A percentile compares a stretch with the other conserved stretches of the same genome.
Conservation (phyloP, 2,329 filamentous ascomycete species). For the Ophiostoma novo-ulmi region DNA sequence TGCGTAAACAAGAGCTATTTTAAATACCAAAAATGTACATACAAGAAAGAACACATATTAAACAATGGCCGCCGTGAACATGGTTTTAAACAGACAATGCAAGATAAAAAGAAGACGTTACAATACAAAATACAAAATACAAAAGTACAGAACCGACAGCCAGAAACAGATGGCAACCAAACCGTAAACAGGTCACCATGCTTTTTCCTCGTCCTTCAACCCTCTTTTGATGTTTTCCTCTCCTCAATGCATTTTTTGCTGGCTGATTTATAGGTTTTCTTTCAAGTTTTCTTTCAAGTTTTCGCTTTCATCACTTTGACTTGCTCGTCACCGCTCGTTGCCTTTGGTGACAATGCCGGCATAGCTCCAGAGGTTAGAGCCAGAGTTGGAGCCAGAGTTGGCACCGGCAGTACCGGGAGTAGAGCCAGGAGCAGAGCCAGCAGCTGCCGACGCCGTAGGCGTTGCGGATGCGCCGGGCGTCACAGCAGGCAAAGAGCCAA, state of each 20-base stretch:
- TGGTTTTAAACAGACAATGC: background rate
- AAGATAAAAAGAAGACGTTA: background rate
- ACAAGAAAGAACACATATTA: background rate
- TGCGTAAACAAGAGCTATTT: background rate
- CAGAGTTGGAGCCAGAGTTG: constrained; percentile 26
- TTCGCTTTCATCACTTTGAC: background rate
- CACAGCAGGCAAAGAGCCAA: constrained; percentile 18
- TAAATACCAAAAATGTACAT: background rate
- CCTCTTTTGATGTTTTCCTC: constrained; percentile 4
- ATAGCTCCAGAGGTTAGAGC: constrained; percentile 34
- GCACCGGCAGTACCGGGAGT: background rate
- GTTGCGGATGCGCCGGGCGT: constrained; percentile 27
- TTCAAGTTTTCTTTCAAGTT: background rate
- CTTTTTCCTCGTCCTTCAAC: background rate
- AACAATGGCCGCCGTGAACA: background rate
- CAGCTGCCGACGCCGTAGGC: constrained; percentile 26
- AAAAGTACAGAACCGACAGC: background rate
- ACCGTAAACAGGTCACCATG: background rate
- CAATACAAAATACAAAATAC: background rate
- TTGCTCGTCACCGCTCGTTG: background rate
- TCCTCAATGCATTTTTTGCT: background rate
- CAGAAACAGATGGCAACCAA: background rate
- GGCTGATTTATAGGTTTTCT: background rate
- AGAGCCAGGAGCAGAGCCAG: constrained; percentile 10
- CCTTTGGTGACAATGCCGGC: constrained; percentile 30